phyloP scores from a whole-genome alignment of 331 rosid genomes.

The Rhamnella rubrinervis region DNA sequence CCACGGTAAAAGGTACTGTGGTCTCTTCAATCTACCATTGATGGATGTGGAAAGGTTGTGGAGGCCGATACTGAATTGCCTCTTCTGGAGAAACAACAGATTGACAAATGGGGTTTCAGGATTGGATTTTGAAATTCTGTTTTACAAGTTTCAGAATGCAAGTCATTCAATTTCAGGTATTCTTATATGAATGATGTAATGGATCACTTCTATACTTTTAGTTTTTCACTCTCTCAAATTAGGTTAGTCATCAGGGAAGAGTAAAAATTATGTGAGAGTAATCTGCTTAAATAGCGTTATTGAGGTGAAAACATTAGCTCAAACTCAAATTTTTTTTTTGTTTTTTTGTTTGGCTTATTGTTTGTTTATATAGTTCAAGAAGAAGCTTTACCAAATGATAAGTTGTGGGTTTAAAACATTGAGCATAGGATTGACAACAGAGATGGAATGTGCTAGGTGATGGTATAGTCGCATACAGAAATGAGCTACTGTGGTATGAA shows the following conservation, averaged over 20 bases:
- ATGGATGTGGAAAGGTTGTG: slow-evolving; percentile 1
- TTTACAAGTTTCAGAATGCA: not conserved
- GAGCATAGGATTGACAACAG: too few relatives aligned
- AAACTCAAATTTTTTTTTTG: not conserved
- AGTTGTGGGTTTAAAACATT: not conserved
- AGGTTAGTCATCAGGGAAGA: too few relatives aligned
- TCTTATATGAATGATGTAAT: not conserved
- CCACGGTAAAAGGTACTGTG: not conserved
- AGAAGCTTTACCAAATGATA: not conserved
- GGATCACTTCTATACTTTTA: not conserved
- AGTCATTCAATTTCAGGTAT: not conserved
- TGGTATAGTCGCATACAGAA: too few relatives aligned
- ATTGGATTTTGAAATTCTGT: not conserved
- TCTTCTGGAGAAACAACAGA: not conserved
- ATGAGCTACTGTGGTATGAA: too few relatives aligned
- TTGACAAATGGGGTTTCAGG: slow-evolving; percentile 10
- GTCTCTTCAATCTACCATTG: slow-evolving; percentile 3
- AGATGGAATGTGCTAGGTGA: too few relatives aligned
- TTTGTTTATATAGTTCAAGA: not conserved
- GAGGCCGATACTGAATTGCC: slow-evolving; percentile 3
- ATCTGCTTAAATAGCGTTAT: not conserved
- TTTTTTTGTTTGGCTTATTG: too few relatives aligned
- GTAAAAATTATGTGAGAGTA: not conserved
- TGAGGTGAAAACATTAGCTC: not conserved
- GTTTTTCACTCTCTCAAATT: not conserved